These are phyloP conservation scores for Cercophora sp. DNA, from an alignment of 495 filamentous ascomycete species.

Conservation along the genomic window DNA sequence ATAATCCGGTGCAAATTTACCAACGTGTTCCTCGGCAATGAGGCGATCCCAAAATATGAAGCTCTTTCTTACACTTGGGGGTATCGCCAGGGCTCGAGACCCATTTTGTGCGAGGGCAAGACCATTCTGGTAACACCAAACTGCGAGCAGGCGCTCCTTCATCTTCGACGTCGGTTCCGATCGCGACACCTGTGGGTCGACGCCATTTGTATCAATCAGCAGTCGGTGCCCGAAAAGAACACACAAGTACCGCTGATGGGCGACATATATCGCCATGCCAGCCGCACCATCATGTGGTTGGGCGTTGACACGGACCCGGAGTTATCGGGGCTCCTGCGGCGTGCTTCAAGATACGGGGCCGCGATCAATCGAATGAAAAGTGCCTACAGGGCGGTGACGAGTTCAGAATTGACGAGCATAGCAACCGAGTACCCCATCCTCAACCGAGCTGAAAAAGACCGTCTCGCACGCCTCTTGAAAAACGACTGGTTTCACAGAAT, in stretches of 20 bases:
- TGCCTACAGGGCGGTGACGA: background rate
- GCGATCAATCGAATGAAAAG: no score
- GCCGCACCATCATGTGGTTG: conserved; percentile 14
- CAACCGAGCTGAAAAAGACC: background rate
- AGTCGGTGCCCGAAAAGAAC: conserved; percentile 15
- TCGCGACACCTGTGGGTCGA: conserved; percentile 18
- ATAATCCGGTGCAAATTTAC: no score
- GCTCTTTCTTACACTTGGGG: conserved; percentile 5
- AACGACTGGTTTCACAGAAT: background rate
- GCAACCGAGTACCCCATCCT: background rate
- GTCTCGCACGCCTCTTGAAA: background rate
- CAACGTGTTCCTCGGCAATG: no score
- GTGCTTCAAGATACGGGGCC: background rate
- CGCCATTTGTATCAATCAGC: conserved; percentile 25
- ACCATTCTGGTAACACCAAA: background rate
- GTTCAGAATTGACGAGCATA: background rate
- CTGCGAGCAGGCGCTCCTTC: background rate
- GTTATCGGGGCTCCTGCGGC: background rate
- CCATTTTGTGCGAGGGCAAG: background rate
- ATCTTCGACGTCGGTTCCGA: background rate
- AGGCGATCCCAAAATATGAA: no score
- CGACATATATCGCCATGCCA: conserved; percentile 11
- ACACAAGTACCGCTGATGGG: conserved; percentile 22
- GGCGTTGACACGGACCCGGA: background rate
- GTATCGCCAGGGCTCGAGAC: background rate